Base-by-base conservation (phyloP, 2,329 filamentous ascomycete genomes). In the Verruconis gallopava region DNA sequence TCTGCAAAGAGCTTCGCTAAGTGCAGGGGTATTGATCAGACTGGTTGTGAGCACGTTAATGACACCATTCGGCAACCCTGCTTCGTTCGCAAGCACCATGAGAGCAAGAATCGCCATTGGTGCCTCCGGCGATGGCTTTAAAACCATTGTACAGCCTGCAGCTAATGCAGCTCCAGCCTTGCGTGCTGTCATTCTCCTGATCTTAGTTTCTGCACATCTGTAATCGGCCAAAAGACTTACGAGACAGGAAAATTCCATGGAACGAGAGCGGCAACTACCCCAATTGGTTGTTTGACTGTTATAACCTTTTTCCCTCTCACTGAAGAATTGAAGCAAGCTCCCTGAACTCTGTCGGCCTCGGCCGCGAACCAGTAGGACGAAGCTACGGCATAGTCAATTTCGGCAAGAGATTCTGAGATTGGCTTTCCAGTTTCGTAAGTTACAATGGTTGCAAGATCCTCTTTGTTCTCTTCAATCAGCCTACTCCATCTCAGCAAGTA, bases 241-340 rank as follows among this genome's bases (percentile, higher is more conserved):
- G 76, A 77, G 39, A 80, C 66, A 0, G 77, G 77, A 48, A 81
- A 82, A 51, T 84, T 81, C 79, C 79, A 84, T 3, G 80, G 79
- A 2, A 82, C 78, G n/a, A 85, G 61, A 0, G 79, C 79, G 0
- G 71, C 79, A 0, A 73, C 68, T 9, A 82, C 77, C 42, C 80
- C 80, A 45, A 83, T 69, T 1, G 79, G 79, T 57, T 84, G 79
- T 63, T 88, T 88, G 50, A 86, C 71, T 0, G 78, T 81, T 46
- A 88, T 73, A 2, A 78, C 69, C 9, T 81, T 68, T 4, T 81
- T 66, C 21, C 75, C 74, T 0, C 81, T 74, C 0, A 73, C 61
- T 0, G 79, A 65, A 1, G 77, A 69, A 0, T 68, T 65, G 36
- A 74, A 71, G 3, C 79, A 68, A 0, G 69, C 69, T 12, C 81